Base-by-base conservation (phyloP, 257 asterid species). In the Jacaranda mimosifolia region DNA sequence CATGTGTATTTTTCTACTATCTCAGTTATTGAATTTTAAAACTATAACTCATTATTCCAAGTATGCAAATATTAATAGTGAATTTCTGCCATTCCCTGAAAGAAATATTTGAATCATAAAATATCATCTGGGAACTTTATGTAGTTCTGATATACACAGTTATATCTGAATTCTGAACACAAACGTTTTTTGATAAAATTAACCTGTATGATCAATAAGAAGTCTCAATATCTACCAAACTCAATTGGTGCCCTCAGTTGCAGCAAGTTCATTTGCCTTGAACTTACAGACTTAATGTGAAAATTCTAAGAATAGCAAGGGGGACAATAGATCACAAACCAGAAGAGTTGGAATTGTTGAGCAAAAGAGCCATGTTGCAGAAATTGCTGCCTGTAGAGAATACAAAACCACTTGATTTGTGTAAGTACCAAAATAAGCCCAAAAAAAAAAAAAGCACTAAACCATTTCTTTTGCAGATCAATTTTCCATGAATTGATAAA, bases 361-460 rank as follows among this genome's bases (percentile, higher is more conserved):
- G 81, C 86, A 86, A 74, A 94, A 92, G 53, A 94, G 92, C 96
- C 97, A 91, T 19, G 98, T 87, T 68, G 98, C 92, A 57, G 98
- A 94, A 75, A 94, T 76, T 38, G 97, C 98, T 40, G 89, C 83
- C 98, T 94, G 93, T 36, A 85, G 32, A 26, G 32, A 26, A 26
- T 26, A 26, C 32, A 26, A 26, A 26, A 26, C 32, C 32, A 26
- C 32, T 26, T 2, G 2, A 26, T 2, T 26, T 26, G 32, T 26
- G 32, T 26, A 26, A 26, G 2, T 26, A 26, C 32, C 1, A 26
- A 42, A 5, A 42, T 4, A 42, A 4, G 46, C 46, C 0, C 1
- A 42, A 42, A 42, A 8, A 3, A 42, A 42, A 5, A 4, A 42
- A 42, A 42, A 3, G 1, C 3, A 42, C 2, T 26, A 26, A 26